Base-by-base conservation (phyloP, 192 early-diverging fungal genomes). In the Paraglomus occultum region DNA sequence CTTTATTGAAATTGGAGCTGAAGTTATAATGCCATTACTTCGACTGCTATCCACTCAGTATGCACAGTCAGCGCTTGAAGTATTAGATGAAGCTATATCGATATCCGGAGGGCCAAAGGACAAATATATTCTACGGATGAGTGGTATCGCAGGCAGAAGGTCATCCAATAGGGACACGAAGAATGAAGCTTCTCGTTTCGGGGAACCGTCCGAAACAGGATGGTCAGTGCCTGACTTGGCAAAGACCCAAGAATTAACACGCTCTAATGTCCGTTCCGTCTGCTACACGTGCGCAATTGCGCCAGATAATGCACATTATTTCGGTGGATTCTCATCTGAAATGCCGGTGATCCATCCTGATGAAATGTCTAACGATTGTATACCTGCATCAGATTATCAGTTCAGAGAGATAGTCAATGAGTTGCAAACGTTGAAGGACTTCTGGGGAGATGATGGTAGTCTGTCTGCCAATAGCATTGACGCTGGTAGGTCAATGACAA, bases 11-110 rank as follows among this genome's bases (percentile, higher is more conserved):
- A 77, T 89, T 52, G 88, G 89, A 38, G 82, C 84, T 18, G 87
- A 88, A 38, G 57, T 91, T 20, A 75, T 95, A 18, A 65, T 80
- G 46, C 93, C 93, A 2, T 61, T 95, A 20, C 71, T 95, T 38
- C 82, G 77, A 14, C 50, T 92, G 10, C 72, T 95, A 39, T 81
- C 85, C 15, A 83, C 89, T 0, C 80, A 83, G 5, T 83, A 85
- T 68, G 84, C 85, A 4, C 79, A 84, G 20, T 80, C 88, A 43
- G 92, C 91, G 0, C 72, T 92, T 15, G 75, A 83, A n/a, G 90
- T 94, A 5, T 67, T 95, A 57, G 92, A 94, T 62, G 82, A 84
- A 51, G 76, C 81, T 17, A 87, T 88, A 18, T 58, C 67, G 15
- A 78, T 78, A 0, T 40, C 60, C 53, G 67, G 48, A 2, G 60